Evolutionary conservation across 768 basidiomycete genomes (phyloP), one percentile per base, ranked within the genome.

Genomic region (Mycena rebaudengoi): DNA sequence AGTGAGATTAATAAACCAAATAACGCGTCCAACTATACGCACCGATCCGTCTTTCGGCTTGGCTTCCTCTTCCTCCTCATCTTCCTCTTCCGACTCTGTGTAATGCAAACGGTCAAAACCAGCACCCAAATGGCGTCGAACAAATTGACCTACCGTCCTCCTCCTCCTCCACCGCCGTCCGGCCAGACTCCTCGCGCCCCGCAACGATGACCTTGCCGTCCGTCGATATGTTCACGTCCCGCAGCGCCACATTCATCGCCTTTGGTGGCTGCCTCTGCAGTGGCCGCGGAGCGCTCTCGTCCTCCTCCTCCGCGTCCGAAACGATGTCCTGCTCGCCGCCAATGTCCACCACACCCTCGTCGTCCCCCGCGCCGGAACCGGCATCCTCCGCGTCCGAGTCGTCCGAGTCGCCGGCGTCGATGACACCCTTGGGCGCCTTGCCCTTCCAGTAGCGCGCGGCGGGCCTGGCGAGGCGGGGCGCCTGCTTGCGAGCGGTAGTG

Each of bases 361-460:
- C 83, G 21, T 78, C 76, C 44, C 73, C 70, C 44, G 75, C 71
- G 58, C 70, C 57, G 49, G 73, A 68, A 60, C 73, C 77, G 30
- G 78, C 81, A 1, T 85, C 87, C 63, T 88, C 85, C 48, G 85
- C 84, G 43, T 90, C 90, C 4, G 88, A 89, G 67, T 91, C n/a
- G n/a, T n/a, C 91, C 7, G 90, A 90, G 21, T 85, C 79, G 39
- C 78, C 76, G 25, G 86, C 86, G 2, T 86, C 86, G 2, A 78
- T 79, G 32, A 79, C 83, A 45, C 91, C 92, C 75, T 93, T 94
- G 0, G 94, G 94, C 0, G 88, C 92, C 69, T 94, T 94, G 57
- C 95, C 95, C 69, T 91, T 92, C 89, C 94, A 93, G 76, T 97
- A 96, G 3, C 95, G 91, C 7, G 87, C 91, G 3, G 87, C 94